Conservation (phyloP, 2,329 filamentous ascomycete species). For the Fusarium pseudonygamai region DNA sequence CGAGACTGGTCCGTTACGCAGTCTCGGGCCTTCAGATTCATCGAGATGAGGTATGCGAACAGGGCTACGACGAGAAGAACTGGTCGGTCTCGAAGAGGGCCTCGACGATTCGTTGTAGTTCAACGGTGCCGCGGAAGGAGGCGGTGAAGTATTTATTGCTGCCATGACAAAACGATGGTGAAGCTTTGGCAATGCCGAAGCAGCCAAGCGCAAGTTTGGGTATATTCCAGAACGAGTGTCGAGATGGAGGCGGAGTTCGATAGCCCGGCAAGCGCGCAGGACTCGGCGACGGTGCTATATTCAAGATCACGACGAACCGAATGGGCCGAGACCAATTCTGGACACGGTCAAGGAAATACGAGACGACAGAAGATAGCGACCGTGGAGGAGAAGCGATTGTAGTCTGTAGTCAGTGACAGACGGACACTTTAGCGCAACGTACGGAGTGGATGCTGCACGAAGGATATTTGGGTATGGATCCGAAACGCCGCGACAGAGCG, state of each 20-base stretch:
- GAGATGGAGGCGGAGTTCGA: slow-evolving; percentile 10
- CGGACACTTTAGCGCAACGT: slow-evolving; percentile 21
- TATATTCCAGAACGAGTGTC: slow-evolving; percentile 17
- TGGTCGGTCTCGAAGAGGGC: slow-evolving; percentile 31
- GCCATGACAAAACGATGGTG: slow-evolving; percentile 44
- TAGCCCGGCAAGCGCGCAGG: slow-evolving; percentile 3
- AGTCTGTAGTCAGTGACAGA: slow-evolving; percentile 21
- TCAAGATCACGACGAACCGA: slow-evolving; percentile 1
- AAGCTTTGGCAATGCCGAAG: slow-evolving; percentile 29
- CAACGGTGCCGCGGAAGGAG: slow-evolving; percentile 45
- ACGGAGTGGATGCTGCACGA: slow-evolving; percentile 22
- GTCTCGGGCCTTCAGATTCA: slow-evolving; percentile 51
- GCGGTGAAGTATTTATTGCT: slow-evolving; percentile 49
- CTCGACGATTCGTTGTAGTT: slow-evolving; percentile 32
- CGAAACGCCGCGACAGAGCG: slow-evolving; percentile 35
- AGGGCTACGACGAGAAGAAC: slow-evolving; percentile 48
- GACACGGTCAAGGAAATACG: neutral
- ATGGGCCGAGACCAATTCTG: slow-evolving; percentile 3
- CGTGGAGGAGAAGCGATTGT: slow-evolving; percentile 25
- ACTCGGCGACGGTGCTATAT: neutral
- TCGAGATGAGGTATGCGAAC: slow-evolving; percentile 45
- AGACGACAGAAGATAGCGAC: slow-evolving; percentile 13
- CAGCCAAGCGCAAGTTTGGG: slow-evolving; percentile 17
- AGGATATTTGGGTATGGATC: slow-evolving; percentile 35
- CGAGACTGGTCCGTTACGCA: slow-evolving; percentile 64